These are phyloP conservation scores for Nowakowskiella sp. DNA, from an alignment of 192 early-diverging fungal genomes.

Conservation along the genomic window DNA sequence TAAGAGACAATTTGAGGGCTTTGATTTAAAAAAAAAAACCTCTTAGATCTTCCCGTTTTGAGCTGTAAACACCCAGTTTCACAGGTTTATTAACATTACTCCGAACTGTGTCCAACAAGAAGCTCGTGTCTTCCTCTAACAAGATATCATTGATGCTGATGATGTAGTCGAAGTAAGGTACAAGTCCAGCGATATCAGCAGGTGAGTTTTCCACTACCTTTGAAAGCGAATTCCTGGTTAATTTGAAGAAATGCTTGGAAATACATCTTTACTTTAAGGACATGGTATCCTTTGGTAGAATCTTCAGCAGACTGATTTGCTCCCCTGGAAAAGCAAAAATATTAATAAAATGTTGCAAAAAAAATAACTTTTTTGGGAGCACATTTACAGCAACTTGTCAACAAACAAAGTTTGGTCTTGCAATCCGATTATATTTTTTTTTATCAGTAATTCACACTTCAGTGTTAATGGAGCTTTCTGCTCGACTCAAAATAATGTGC, in stretches of 20 bases:
- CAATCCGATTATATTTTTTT: too few species aligned
- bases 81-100: constrained; percentile 37
- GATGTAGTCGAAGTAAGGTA: constrained; percentile 72
- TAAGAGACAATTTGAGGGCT: background rate
- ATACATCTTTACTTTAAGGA: constrained; percentile 47
- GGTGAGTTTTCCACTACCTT: constrained; percentile 63
- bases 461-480: too few species aligned
- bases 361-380: too few species aligned
- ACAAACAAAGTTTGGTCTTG: too few species aligned
- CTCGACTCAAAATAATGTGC: too few species aligned
- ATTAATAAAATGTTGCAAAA: too few species aligned
- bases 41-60: constrained; percentile 47
- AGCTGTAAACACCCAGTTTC: constrained; percentile 47
- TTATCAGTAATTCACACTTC: too few species aligned
- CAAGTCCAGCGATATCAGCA: constrained; percentile 53
- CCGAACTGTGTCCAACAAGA: constrained; percentile 28
- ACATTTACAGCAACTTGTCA: too few species aligned
- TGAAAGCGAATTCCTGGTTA: constrained; percentile 4
- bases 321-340: too few species aligned
- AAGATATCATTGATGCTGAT: constrained; percentile 47
- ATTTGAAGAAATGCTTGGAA: background rate
- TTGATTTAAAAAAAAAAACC: constrained; percentile 15
- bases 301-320: too few species aligned
- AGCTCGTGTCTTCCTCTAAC: constrained; percentile 15
- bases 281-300: constrained; percentile 48